These are phyloP conservation scores for Grammothele lineata DNA, from an alignment of 768 basidiomycete genomes.

Conservation along the genomic window DNA sequence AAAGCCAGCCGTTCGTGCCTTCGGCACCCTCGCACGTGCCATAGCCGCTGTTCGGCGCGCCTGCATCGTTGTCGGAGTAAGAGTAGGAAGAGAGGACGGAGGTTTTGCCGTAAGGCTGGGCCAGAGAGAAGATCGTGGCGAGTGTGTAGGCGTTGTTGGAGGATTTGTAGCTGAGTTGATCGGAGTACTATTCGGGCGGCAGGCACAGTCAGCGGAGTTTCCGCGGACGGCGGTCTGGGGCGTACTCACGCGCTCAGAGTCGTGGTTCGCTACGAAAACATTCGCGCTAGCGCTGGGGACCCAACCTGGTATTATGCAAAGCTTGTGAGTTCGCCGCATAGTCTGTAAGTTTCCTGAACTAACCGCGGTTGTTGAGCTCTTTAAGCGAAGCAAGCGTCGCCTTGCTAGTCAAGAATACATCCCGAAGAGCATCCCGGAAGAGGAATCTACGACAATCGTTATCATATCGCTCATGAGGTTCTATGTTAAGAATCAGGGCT, in stretches of 20 bases:
- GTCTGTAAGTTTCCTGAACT: no score
- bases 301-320: no score
- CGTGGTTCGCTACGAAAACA: conserved; percentile 66
- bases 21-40: conserved; percentile 48
- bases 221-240: neutral
- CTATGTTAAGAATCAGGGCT: no score
- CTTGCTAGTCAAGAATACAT: conserved; percentile 45
- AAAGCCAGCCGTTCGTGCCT: conserved; percentile 55
- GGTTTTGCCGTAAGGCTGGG: conserved; percentile 64
- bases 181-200: conserved; percentile 46
- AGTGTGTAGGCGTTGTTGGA: conserved; percentile 58
- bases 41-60: conserved; percentile 58
- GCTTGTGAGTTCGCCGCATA: no score
- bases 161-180: conserved; percentile 53
- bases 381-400: conserved; percentile 44
- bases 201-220: neutral
- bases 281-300: conserved; percentile 49
- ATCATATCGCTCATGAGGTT: no score
- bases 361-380: conserved; percentile 52
- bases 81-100: conserved; percentile 56
- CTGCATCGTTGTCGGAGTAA: conserved; percentile 46
- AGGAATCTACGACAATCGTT: conserved; percentile 39
- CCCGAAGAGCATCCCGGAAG: conserved; percentile 48
- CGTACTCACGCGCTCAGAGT: conserved; percentile 58
- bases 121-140: conserved; percentile 60